phyloP scores from a whole-genome alignment of 768 basidiomycete genomes.

The Mycena polygramma region DNA sequence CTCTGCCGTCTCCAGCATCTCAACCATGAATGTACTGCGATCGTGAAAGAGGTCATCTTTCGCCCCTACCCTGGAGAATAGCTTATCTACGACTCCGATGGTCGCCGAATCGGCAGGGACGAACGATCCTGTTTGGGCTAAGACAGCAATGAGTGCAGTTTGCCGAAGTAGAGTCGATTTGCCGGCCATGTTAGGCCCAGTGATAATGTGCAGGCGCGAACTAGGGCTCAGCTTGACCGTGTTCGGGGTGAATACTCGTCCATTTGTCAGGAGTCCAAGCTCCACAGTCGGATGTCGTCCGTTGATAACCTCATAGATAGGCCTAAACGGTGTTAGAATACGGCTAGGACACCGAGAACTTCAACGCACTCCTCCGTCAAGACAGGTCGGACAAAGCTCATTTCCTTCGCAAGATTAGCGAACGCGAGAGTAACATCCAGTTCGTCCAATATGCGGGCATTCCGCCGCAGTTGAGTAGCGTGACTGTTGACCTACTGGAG shows the following conservation, averaged over 20 bases:
- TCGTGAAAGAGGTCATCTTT: conserved; percentile 95
- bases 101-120: conserved; percentile 89
- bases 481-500: conserved; percentile 70
- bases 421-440: conserved; percentile 88
- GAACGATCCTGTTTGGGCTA: conserved; percentile 94
- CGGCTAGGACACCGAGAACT: background rate
- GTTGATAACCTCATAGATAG: conserved; percentile 75
- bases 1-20: conserved; percentile 94
- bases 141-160: conserved; percentile 87
- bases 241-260: conserved; percentile 89
- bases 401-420: conserved; percentile 82
- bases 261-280: conserved; percentile 79
- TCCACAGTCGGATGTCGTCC: conserved; percentile 97
- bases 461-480: conserved; percentile 71
- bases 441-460: conserved; percentile 87
- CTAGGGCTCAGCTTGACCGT: conserved; percentile 71
- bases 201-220: conserved; percentile 84
- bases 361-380: conserved; percentile 75
- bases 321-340: conserved; percentile 47
- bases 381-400: conserved; percentile 80
- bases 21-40: conserved; percentile 98
- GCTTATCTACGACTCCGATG: conserved; percentile 88
- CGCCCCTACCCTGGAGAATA: conserved; percentile 96
- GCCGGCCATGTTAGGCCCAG: conserved; percentile 96
- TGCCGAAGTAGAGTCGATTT: conserved; percentile 96